A percentile compares a stretch with the other conserved stretches of the same genome.
These are phyloP conservation scores for Penicillium sp. DNA, from an alignment of 2,329 filamentous ascomycete species.

Conservation along the genomic window DNA sequence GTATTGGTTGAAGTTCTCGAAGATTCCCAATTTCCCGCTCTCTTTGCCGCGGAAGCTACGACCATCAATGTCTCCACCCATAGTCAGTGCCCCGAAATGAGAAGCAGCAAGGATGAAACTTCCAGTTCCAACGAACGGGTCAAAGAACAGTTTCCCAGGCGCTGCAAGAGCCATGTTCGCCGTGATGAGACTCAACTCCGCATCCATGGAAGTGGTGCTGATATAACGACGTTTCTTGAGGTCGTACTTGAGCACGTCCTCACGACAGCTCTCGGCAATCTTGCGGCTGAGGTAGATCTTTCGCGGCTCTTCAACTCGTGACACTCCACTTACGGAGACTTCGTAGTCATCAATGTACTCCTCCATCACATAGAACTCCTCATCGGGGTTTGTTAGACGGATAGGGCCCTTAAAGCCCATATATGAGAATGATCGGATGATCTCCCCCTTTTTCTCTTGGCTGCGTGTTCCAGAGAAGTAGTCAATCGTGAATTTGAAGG, in stretches of 20 bases:
- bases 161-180: conserved; percentile 84
- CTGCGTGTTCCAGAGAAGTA: conserved; percentile 73
- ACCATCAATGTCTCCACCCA: conserved; percentile 92
- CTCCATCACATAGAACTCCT: conserved; percentile 79
- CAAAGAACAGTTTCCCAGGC: conserved; percentile 84
- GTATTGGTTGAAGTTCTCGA: conserved; percentile 84
- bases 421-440: conserved; percentile 82
- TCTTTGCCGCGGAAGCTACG: conserved; percentile 72
- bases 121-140: conserved; percentile 93
- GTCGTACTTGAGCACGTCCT: conserved; percentile 71
- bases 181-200: conserved; percentile 84
- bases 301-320: conserved; percentile 52
- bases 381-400: conserved; percentile 68
- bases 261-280: conserved; percentile 65
- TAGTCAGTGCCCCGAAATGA: conserved; percentile 79
- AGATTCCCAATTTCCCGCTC: conserved; percentile 41
- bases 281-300: conserved; percentile 70
- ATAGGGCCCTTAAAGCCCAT: conserved; percentile 77
- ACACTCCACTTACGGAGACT: conserved; percentile 36
- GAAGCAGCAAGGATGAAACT: conserved; percentile 88
- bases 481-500: conserved; percentile 85
- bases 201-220: conserved; percentile 95
- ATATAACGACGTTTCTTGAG: conserved; percentile 94
- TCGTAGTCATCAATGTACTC: conserved; percentile 62
- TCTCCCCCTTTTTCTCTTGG: conserved; percentile 60